Base-by-base conservation (phyloP, 371 early-diverging fungal species). In the Circinella minor region DNA sequence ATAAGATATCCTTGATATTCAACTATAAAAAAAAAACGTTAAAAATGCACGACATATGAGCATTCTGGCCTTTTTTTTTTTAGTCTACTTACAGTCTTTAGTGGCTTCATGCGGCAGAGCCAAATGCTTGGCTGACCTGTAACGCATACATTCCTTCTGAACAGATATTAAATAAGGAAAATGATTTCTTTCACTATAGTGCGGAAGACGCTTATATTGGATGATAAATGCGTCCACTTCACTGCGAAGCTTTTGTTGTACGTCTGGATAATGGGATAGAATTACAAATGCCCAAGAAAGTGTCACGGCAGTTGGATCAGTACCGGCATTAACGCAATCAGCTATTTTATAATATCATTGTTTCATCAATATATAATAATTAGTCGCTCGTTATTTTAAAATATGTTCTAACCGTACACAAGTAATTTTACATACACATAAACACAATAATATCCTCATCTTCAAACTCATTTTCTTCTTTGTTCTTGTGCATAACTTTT, bases 211-310 rank as follows among this genome's bases (percentile, higher is more conserved):
- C 4, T 66, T 37, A 43, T 78, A 39, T n/a, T 61, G 66, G 39
- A 4, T 59, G n/a, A 69, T 67, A 66, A 77, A 68, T 7, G 9
- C 38, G 48, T 65, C 64, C 4, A 71, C 43, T 49, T 76, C 74
- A 17, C 48, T 55, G 15, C 64, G 68, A 11, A 71, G 51, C 14
- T 69, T 70, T 11, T 36, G n/a, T 51, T 71, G 73, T 4, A 69
- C 57, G 18, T 77, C 71, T 5, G 75, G 73, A 43, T 77, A 49
- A 36, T 75, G 51, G 18, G 70, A 55, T 17, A 77, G 64, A 47
- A 75, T 69, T 46, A 68, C 66, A 36, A 77, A 63, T 43, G 63
- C 46, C 73, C 75, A 75, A 27, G 68, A 38, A 17, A 72, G 20
- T 39, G 68, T 66, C 9, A 71, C 55, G 6, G 75, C 67, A 18